Evolutionary conservation across 805 yeast genomes (phyloP).

Genomic region (Metschnikowia matae): DNA sequence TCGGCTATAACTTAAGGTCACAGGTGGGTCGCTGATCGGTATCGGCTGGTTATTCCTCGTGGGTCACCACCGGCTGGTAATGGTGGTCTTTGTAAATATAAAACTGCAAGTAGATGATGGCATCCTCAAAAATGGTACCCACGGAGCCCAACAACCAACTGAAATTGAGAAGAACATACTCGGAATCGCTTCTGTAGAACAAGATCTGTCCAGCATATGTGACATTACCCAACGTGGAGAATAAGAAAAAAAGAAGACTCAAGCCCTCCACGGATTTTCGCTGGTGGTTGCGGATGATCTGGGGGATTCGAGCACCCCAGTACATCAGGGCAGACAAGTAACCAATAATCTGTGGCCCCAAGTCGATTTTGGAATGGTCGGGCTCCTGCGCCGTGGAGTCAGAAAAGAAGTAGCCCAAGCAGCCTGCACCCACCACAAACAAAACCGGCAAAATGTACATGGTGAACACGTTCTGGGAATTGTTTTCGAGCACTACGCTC

Average conservation of each 20-base stretch:
- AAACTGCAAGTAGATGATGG: conserved; percentile 62
- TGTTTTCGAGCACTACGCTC: conserved; percentile 45
- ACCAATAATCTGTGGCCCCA: conserved; percentile 67
- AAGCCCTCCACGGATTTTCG: conserved; percentile 83
- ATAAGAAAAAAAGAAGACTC: conserved; percentile 72
- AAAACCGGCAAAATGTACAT: conserved; percentile 55
- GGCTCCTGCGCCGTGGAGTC: conserved; percentile 19
- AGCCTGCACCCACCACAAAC: conserved; percentile 61
- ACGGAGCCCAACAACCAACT: conserved; percentile 78
- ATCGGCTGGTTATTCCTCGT: background rate
- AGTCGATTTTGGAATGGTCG: conserved; percentile 25
- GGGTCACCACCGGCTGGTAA: conserved; percentile 1
- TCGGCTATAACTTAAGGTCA: too few relatives aligned
- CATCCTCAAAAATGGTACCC: conserved; percentile 73
- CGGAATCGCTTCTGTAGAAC: conserved; percentile 56
- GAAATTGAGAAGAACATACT: conserved; percentile 57
- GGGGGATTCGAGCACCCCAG: conserved; percentile 72
- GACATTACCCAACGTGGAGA: conserved; percentile 69
- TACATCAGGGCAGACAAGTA: conserved; percentile 66
- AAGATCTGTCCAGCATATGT: conserved; percentile 74
- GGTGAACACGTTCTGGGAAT: conserved; percentile 43
- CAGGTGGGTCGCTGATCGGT: too few relatives aligned
- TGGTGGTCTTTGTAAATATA: conserved; percentile 47
- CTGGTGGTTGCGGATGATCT: conserved; percentile 71
- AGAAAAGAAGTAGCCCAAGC: conserved; percentile 53